Evolutionary conservation across 495 filamentous ascomycete genomes (phyloP).

Genomic region (Talaromyces stipitatus): DNA sequence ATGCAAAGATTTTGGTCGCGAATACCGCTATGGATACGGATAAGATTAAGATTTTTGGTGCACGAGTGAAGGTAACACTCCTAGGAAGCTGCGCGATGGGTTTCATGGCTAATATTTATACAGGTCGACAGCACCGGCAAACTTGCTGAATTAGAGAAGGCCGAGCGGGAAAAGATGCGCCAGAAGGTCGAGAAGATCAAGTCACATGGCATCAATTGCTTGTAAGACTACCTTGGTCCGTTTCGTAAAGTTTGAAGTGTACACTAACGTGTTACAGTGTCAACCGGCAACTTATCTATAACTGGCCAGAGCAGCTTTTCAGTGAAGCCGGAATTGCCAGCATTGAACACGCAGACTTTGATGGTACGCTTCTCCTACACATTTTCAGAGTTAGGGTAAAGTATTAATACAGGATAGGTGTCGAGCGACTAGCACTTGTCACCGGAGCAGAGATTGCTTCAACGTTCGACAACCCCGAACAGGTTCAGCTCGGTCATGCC

Average conservation of each 20-base stretch:
- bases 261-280: conserved; percentile 39
- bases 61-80: conserved; percentile 65
- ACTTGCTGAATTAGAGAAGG: conserved; percentile 93
- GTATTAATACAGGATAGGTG: conserved; percentile 18
- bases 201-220: conserved; percentile 98
- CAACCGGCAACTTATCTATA: conserved; percentile 98
- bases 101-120: not conserved
- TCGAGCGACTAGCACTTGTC: conserved; percentile 89
- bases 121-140: conserved; percentile 75
- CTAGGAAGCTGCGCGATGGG: not conserved
- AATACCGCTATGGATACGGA: conserved; percentile 99
- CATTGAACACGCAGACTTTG: conserved; percentile 98
- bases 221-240: conserved; percentile 22
- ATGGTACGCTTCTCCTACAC: conserved; percentile 41
- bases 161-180: conserved; percentile 98
- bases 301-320: conserved; percentile 99
- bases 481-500: conserved; percentile 91
- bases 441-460: conserved; percentile 96
- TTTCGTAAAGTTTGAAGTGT: not conserved
- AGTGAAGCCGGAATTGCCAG: conserved; percentile 96
- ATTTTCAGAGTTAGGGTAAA: not conserved
- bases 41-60: conserved; percentile 99
- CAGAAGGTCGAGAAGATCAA: conserved; percentile 98
- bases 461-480: conserved; percentile 95
- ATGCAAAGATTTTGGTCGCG: conserved; percentile 94